These are phyloP conservation scores for Porogramme epimiltina DNA, from an alignment of 1,284 basidiomycete species.

Conservation along the genomic window DNA sequence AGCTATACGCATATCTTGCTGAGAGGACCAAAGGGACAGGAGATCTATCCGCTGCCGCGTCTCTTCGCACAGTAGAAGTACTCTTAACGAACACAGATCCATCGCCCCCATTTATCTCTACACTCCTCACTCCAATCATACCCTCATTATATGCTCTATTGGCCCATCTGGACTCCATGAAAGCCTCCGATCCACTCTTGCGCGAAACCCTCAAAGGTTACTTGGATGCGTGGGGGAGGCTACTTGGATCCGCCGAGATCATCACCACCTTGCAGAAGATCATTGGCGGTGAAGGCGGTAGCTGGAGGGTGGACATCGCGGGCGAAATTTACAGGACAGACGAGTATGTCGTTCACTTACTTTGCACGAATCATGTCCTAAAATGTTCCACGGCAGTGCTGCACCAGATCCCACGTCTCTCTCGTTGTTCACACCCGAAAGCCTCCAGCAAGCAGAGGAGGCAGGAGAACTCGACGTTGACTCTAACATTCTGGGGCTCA, in stretches of 20 bases:
- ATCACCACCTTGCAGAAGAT: conserved; percentile 63
- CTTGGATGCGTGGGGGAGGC: conserved; percentile 74
- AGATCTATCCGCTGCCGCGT: conserved; percentile 34
- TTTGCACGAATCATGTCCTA: background rate
- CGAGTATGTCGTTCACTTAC: conserved; percentile 35
- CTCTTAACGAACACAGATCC: conserved; percentile 79
- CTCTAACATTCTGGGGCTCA: conserved; percentile 63
- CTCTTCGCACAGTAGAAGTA: conserved; percentile 51
- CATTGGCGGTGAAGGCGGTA: conserved; percentile 51
- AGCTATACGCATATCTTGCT: background rate
- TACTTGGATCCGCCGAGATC: conserved; percentile 55
- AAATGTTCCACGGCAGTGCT: background rate
- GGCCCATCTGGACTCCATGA: conserved; percentile 51
- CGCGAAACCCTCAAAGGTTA: conserved; percentile 61
- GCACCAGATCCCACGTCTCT: conserved; percentile 32
- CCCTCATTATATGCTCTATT: conserved; percentile 68
- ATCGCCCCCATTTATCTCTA: conserved; percentile 65
- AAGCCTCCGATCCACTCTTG: conserved; percentile 62
- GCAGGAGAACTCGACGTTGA: conserved; percentile 50
- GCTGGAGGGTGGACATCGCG: conserved; percentile 58
- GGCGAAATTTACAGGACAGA: conserved; percentile 48
- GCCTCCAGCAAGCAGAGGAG: conserved; percentile 42
- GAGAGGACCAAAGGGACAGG: conserved; percentile 2
- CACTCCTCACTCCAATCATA: conserved; percentile 69
- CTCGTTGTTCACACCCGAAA: conserved; percentile 53